Evolutionary conservation across 169 alveolate species (phyloP), one percentile per base, ranked within the genome.

Genomic region (Plasmodium falciparum): DNA sequence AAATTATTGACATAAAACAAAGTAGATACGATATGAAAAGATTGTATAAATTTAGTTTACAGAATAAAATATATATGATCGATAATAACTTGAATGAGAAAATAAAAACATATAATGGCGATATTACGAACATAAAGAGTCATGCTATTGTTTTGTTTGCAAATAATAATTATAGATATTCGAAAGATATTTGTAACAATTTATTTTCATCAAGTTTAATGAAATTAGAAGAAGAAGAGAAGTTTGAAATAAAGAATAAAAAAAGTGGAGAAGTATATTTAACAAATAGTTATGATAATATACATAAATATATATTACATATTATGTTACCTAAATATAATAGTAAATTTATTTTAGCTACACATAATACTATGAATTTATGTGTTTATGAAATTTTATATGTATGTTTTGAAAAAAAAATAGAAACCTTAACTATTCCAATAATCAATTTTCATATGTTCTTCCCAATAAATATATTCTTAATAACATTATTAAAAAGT

Each of bases 191-290:
- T 0, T 76, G 89, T 50, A 75, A 76, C 9, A 22, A 76, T 49
- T 76, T 76, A 56, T 76, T 58, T 50, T 76, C 89, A 2, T 76
- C 78, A 15, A 65, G 43, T 7, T 33, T 76, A 45, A 76, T 76
- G 89, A 76, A 76, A 29, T 50, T 76, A 17, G 89, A 76, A n/a
- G 89, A 76, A 29, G 89, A 76, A 65, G 89, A 76, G 3, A 54
- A 17, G 45, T 20, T 22, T 13, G 89, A 76, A 76, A 76, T 76
- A 8, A 49, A 66, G 49, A 63, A 17, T 3, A 62, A 76, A 58
- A 76, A 76, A 7, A 76, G 89, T 65, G 89, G 89, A 3, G 89
- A 76, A 29, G 76, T 65, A 2, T 76, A 65, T 50, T 13, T 76
- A 43, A 76, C 89, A 12, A 76, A 47, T 17, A 76, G 89, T 45